These are phyloP conservation scores for Lycium barbarum DNA, from an alignment of 257 asterid species.

Conservation along the genomic window DNA sequence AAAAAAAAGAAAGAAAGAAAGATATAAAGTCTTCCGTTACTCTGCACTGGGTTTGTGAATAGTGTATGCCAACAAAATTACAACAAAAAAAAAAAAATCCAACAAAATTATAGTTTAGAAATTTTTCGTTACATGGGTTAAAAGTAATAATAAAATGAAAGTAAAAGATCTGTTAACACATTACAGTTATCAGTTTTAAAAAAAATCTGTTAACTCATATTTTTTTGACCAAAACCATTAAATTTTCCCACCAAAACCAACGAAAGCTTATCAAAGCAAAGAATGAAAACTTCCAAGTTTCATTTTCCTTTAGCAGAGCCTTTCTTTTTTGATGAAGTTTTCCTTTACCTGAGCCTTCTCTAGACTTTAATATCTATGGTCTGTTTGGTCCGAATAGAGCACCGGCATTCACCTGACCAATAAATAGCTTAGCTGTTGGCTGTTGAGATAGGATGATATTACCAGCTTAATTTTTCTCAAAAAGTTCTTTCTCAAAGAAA, in stretches of 20 bases:
- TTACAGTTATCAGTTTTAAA: too few relatives aligned
- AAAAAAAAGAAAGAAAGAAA: too few relatives aligned
- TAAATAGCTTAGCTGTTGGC: background rate
- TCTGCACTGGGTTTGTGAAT: background rate
- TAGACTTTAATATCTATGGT: background rate
- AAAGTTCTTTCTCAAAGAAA: too few relatives aligned
- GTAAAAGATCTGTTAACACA: background rate
- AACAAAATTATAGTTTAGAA: conserved; percentile 5
- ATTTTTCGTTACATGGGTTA: background rate
- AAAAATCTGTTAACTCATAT: background rate
- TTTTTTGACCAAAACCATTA: background rate
- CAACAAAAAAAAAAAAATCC: background rate
- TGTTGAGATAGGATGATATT: background rate
- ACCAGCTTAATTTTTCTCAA: too few relatives aligned
- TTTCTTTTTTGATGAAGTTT: too few relatives aligned
- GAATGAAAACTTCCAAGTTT: background rate
- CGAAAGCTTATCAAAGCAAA: background rate
- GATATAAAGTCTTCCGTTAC: background rate
- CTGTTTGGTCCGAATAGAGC: background rate
- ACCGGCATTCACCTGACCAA: background rate
- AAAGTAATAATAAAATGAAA: background rate
- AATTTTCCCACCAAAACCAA: background rate
- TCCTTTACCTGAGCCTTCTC: background rate
- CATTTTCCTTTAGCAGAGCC: too few relatives aligned
- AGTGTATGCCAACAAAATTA: background rate